Evolutionary conservation across 192 early-diverging fungal genomes (phyloP).

Genomic region (Linnemannia schmuckeri): DNA sequence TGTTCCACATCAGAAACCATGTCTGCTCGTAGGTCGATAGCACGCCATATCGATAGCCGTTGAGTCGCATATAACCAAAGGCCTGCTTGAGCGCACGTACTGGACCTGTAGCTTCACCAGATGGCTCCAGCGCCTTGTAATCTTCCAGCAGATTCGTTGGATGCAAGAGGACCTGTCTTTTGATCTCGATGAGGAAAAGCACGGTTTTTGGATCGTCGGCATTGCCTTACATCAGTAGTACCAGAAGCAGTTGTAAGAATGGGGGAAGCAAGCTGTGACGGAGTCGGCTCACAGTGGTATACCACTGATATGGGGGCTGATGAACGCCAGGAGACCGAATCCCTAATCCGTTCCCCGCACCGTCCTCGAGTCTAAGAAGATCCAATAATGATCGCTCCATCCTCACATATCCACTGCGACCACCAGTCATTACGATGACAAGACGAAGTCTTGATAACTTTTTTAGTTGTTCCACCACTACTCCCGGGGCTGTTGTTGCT

Average conservation of each 20-base stretch:
- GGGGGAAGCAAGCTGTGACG: conserved; percentile 26
- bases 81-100: conserved; percentile 5
- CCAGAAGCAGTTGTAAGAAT: neutral
- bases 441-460: neutral
- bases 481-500: too few relatives aligned
- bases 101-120: conserved; percentile 4
- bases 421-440: neutral
- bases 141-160: conserved; percentile 14
- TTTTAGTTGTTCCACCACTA: too few relatives aligned
- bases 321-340: neutral
- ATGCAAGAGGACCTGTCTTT: conserved; percentile 8
- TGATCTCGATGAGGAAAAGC: conserved; percentile 25
- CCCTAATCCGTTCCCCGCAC: neutral
- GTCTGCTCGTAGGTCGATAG: conserved; percentile 41
- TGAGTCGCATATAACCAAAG: conserved; percentile 25
- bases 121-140: neutral
- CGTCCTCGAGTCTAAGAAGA: neutral
- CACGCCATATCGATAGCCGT: conserved; percentile 35
- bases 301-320: neutral
- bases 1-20: conserved; percentile 29
- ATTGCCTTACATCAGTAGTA: too few relatives aligned
- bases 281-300: conserved; percentile 13
- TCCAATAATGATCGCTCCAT: conserved; percentile 29
- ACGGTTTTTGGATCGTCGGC: too few relatives aligned
- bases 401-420: neutral